A percentile compares a stretch with the other conserved stretches of the same genome.
These are phyloP conservation scores for Thecaphora frezii DNA, from an alignment of 1,284 basidiomycete species.

Conservation along the genomic window DNA sequence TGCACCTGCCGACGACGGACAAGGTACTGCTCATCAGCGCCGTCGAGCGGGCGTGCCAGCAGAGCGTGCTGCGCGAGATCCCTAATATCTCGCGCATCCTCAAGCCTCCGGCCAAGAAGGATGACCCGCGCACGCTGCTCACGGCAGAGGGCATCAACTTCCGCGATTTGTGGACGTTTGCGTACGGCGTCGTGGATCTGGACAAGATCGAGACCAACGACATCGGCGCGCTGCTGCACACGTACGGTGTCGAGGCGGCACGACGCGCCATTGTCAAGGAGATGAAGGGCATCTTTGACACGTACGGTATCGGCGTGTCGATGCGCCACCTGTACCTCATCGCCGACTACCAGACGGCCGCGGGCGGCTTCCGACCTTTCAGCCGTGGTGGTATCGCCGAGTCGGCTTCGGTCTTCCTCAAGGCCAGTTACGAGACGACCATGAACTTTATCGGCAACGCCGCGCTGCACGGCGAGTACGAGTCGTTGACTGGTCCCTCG, in stretches of 20 bases:
- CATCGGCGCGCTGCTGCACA: conserved; percentile 84
- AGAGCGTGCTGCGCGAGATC: conserved; percentile 56
- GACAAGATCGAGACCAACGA: conserved; percentile 90
- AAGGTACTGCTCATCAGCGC: conserved; percentile 58
- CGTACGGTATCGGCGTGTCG: conserved; percentile 95
- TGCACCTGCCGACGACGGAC: conserved; percentile 46
- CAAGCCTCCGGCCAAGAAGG: conserved; percentile 47
- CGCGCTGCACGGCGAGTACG: conserved; percentile 89
- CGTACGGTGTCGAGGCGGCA: conserved; percentile 69
- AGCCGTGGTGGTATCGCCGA: conserved; percentile 91
- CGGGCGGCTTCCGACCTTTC: conserved; percentile 95
- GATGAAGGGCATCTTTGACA: conserved; percentile 85
- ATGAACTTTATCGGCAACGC: conserved; percentile 93
- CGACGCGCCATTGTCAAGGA: conserved; percentile 66
- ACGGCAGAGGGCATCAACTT: conserved; percentile 68
- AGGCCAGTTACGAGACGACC: conserved; percentile 96
- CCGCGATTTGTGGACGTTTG: conserved; percentile 84
- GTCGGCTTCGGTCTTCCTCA: conserved; percentile 87
- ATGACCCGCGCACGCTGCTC: conserved; percentile 35
- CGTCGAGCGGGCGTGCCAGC: conserved; percentile 54
- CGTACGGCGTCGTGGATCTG: conserved; percentile 76
- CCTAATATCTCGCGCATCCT: conserved; percentile 51
- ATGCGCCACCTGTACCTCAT: conserved; percentile 92
- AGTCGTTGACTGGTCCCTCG: conserved; percentile 83
- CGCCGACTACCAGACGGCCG: conserved; percentile 97